Base-by-base conservation (phyloP, 805 yeast species). In the Ogataea paradorogensis region DNA sequence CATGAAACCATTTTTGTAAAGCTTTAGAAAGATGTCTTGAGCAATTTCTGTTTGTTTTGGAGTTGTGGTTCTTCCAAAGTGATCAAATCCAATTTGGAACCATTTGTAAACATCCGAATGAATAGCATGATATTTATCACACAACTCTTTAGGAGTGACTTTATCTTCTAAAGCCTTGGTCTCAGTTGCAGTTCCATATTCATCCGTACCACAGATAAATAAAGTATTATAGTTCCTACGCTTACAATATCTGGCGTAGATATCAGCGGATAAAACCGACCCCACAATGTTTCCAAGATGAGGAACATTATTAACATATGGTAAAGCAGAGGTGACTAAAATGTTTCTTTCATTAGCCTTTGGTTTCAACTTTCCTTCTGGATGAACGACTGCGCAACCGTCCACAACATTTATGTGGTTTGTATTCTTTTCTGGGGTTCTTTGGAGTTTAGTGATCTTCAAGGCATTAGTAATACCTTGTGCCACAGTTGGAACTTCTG, bases 181-280 rank as follows among this genome's bases (percentile, higher is more conserved):
- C 66, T 93, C 99, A 11, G 99, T 93, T 33, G 99, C 99, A 42
- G 99, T 93, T 62, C 99, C 99, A 62, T 93, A 93, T 68, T 93
- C 99, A 62, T 93, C 99, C 27, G 99, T 93, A 68, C 99, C 99
- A 66, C 99, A 89, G 42, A 93, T 67, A 58, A 70, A 93, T 49
- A 93, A 69, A 15, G 95, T 73, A 62, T 90, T 93, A 68, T 83
- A 82, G 63, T 88, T 85, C 71, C 96, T 80, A 54, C 83, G 81
- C 65, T 89, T 90, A 61, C 85, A 78, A 65, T 86, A 93, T 59
- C 98, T 80, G 40, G 97, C 75, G 65, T 77, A 93, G 47, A 91
- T 86, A 68, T 93, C 99, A 24, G 99, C 99, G 43, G 89, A 78
- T 49, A 93, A 74, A 27, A 91, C 97, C 23, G 95, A 84, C 6